Conservation (phyloP, 441 rosid genomes). For the California macrophylla region DNA sequence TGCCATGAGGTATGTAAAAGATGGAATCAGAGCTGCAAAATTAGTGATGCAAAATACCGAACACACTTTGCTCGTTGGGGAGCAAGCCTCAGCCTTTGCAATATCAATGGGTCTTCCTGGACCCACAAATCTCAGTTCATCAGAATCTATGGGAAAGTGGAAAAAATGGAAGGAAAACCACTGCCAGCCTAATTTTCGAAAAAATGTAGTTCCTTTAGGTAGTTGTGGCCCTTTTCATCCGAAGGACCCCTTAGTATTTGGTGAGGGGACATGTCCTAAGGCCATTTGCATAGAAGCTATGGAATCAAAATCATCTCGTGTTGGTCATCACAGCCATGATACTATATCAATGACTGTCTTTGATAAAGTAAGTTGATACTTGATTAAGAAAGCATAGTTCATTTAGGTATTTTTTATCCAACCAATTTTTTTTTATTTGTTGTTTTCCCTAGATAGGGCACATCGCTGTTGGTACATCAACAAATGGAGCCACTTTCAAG, state of each 20-base stretch:
- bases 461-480: conserved; percentile 89
- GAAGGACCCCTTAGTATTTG: conserved; percentile 15
- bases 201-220: conserved; percentile 47
- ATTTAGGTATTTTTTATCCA: background rate
- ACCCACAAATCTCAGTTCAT: conserved; percentile 69
- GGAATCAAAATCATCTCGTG: conserved; percentile 35
- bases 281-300: conserved; percentile 25
- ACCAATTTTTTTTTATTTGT: conserved; percentile 14
- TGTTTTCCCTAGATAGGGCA: conserved; percentile 46
- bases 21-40: conserved; percentile 77
- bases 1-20: conserved; percentile 85
- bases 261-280: conserved; percentile 19
- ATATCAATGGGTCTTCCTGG: conserved; percentile 90
- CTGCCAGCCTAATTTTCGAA: conserved; percentile 82
- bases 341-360: conserved; percentile 87
- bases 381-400: background rate
- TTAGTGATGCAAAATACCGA: conserved; percentile 66
- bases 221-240: conserved; percentile 76
- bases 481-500: conserved; percentile 90
- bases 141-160: conserved; percentile 71
- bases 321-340: conserved; percentile 71
- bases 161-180: conserved; percentile 53
- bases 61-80: conserved; percentile 81
- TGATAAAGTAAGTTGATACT: conserved; percentile 49
- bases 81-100: conserved; percentile 71